These are phyloP conservation scores for Zizania latifolia DNA, from an alignment of 176 grass and related monocot species.

Conservation along the genomic window DNA sequence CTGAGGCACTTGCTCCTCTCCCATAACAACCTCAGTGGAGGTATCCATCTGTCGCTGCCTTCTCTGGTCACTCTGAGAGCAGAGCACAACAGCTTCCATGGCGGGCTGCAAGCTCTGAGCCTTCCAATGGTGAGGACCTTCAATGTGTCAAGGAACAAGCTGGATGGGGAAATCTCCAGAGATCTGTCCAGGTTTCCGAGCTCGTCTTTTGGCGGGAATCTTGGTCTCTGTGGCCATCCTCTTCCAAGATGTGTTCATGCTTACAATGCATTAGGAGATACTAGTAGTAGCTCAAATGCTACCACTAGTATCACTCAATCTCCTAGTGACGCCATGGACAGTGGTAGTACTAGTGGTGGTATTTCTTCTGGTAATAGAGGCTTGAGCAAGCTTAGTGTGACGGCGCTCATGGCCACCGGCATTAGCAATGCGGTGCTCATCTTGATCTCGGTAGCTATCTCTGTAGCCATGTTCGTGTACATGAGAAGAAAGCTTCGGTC, in stretches of 20 bases:
- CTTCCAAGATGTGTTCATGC: conserved; percentile 35
- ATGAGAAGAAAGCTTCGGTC: conserved; percentile 46
- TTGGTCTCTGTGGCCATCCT: conserved; percentile 39
- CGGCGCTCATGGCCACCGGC: conserved; percentile 41
- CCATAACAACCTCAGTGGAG: conserved; percentile 34
- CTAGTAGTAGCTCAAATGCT: neutral
- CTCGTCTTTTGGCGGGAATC: conserved; percentile 42
- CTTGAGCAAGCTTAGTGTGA: conserved; percentile 29
- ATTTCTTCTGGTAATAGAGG: neutral
- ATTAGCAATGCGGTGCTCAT: conserved; percentile 48
- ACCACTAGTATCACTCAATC: neutral
- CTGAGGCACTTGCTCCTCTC: conserved; percentile 49
- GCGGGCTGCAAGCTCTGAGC: conserved; percentile 30
- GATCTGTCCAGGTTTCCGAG: conserved; percentile 37
- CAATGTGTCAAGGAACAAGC: conserved; percentile 46
- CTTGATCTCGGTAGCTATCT: conserved; percentile 24
- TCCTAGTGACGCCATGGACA: neutral
- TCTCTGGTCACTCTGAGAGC: conserved; percentile 34
- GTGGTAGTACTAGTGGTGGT: neutral
- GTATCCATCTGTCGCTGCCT: conserved; percentile 31
- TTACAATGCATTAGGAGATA: conserved; percentile 15
- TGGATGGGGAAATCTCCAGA: conserved; percentile 39
- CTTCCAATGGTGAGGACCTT: conserved; percentile 26
- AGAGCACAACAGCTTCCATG: conserved; percentile 49
- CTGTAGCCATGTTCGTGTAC: conserved; percentile 42